Evolutionary conservation across 2,329 filamentous ascomycete species (phyloP).

Genomic region (Cryphonectria parasitica): DNA sequence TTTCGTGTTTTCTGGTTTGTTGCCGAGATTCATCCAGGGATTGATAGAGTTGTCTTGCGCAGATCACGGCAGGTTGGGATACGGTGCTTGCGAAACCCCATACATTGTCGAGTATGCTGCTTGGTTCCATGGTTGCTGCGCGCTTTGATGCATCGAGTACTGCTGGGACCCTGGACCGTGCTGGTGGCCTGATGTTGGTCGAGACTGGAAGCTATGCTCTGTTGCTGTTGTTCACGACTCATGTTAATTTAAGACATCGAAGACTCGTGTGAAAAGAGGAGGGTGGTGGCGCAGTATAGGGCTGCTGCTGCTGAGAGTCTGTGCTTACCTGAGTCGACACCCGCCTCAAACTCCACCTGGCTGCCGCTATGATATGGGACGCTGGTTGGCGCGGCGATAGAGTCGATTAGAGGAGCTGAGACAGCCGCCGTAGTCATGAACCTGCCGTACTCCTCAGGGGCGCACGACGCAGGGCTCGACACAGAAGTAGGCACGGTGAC

Average conservation of each 20-base stretch:
- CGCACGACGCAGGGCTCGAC: constrained; percentile 57
- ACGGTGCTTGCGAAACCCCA: constrained; percentile 37
- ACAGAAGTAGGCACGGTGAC: constrained; percentile 52
- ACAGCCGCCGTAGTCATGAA: constrained; percentile 57
- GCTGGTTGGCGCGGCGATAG: constrained; percentile 36
- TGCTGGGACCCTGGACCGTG: constrained; percentile 39
- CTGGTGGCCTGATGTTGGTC: constrained; percentile 32
- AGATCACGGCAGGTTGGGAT: constrained; percentile 36
- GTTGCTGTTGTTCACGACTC: constrained; percentile 23
- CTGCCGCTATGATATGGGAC: constrained; percentile 40
- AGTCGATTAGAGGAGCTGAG: constrained; percentile 47
- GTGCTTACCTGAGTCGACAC: constrained; percentile 37
- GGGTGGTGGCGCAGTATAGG: constrained; percentile 3
- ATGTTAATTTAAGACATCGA: constrained; percentile 34
- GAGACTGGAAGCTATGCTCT: constrained; percentile 40
- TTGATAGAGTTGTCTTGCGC: not conserved
- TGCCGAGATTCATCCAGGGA: not conserved
- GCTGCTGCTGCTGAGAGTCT: constrained; percentile 1
- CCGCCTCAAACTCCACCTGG: constrained; percentile 39
- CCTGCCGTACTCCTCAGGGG: constrained; percentile 51
- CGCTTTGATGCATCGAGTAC: constrained; percentile 39
- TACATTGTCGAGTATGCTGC: constrained; percentile 36
- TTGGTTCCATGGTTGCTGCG: constrained; percentile 39
- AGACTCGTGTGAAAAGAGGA: constrained; percentile 28
- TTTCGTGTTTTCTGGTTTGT: not conserved